phyloP scores from a whole-genome alignment of 1,284 basidiomycete species.

The Mycena sp. region DNA sequence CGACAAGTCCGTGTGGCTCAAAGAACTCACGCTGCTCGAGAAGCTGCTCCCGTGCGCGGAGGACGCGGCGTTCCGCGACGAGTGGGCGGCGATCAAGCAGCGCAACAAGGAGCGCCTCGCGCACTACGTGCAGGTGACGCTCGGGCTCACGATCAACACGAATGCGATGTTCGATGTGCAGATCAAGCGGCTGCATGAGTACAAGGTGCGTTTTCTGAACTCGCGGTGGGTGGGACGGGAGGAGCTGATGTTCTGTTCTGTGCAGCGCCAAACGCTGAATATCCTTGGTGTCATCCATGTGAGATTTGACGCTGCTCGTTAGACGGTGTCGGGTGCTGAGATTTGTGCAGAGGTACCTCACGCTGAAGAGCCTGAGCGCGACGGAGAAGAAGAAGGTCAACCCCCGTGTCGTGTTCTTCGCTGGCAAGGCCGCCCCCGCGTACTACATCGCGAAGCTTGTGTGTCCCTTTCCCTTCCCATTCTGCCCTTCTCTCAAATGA shows the following conservation, averaged over 20 bases:
- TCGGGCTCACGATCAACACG: slow-evolving; percentile 81
- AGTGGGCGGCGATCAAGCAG: slow-evolving; percentile 87
- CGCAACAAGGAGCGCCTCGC: slow-evolving; percentile 89
- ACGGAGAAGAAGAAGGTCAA: slow-evolving; percentile 83
- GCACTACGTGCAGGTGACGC: slow-evolving; percentile 75
- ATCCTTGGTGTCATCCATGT: slow-evolving; percentile 89
- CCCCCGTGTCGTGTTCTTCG: slow-evolving; percentile 89
- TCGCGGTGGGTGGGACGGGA: not conserved
- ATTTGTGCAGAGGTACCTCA: slow-evolving; percentile 74
- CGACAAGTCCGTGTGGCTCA: slow-evolving; percentile 82
- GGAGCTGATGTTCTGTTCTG: not conserved
- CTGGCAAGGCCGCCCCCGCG: slow-evolving; percentile 87
- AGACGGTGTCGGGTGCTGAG: too few species aligned
- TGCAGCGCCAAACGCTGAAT: slow-evolving; percentile 84
- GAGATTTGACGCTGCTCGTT: slow-evolving; percentile 35
- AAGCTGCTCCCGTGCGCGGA: slow-evolving; percentile 74
- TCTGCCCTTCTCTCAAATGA: not conserved
- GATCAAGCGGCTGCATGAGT: slow-evolving; percentile 91
- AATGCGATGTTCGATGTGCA: slow-evolving; percentile 92
- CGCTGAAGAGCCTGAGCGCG: slow-evolving; percentile 80
- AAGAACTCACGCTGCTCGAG: slow-evolving; percentile 78
- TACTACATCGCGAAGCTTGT: slow-evolving; percentile 87
- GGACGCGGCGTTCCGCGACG: slow-evolving; percentile 75
- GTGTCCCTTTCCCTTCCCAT: slow-evolving; percentile 19
- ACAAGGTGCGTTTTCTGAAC: slow-evolving; percentile 65